Conservation (phyloP, 768 basidiomycete species). For the Macrolepiota dolichaula region DNA sequence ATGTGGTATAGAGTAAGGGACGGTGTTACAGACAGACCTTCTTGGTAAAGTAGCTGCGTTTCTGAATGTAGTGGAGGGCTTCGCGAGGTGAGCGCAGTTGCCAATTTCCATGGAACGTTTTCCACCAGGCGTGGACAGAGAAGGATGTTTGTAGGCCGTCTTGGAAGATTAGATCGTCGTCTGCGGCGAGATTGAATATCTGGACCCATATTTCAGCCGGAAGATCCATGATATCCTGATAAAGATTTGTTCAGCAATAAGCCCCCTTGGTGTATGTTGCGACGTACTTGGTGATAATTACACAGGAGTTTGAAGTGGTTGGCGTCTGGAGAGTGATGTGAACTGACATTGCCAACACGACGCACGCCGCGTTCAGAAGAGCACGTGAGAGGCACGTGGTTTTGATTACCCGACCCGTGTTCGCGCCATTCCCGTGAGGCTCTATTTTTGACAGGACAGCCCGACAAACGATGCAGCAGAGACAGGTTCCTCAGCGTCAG, state of each 20-base stretch:
- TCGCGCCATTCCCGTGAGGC: background rate
- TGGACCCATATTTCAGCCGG: constrained; percentile 69
- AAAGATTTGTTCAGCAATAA: background rate
- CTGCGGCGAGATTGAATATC: constrained; percentile 69
- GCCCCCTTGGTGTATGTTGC: background rate
- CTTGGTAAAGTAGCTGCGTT: constrained; percentile 60
- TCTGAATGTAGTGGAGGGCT: constrained; percentile 53
- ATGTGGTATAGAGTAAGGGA: background rate
- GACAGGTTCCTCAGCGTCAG: too few relatives aligned
- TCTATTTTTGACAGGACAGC: too few relatives aligned
- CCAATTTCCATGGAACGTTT: constrained; percentile 48
- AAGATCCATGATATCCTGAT: constrained; percentile 28
- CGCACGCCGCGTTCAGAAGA: background rate
- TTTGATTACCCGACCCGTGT: background rate
- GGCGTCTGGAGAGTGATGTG: background rate
- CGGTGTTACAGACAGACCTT: constrained; percentile 45
- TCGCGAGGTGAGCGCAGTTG: constrained; percentile 57
- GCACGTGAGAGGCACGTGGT: background rate
- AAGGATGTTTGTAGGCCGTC: constrained; percentile 58
- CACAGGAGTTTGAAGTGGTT: background rate
- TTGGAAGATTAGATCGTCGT: constrained; percentile 67
- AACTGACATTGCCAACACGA: background rate
- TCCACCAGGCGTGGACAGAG: constrained; percentile 66
- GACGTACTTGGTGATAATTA: background rate
- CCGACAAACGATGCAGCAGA: too few relatives aligned